Evolutionary conservation across 805 yeast species (phyloP).

Genomic region (Ogataea zsoltii): DNA sequence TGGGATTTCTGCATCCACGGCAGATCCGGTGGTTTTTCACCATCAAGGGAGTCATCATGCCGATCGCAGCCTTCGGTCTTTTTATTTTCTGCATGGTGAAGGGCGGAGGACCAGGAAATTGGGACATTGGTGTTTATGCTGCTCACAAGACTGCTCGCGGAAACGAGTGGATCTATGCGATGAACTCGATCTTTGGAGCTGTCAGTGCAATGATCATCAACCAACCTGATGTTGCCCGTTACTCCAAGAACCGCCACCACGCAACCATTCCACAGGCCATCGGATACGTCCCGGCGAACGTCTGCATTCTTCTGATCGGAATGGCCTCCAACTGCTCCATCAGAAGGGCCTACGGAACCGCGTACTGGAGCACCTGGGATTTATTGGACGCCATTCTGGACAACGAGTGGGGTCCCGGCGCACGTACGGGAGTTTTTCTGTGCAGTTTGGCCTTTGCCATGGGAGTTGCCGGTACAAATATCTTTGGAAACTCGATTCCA

Average conservation of each 20-base stretch:
- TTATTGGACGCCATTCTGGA: slow-evolving; percentile 29
- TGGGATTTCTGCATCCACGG: slow-evolving; percentile 22
- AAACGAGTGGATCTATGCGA: slow-evolving; percentile 21
- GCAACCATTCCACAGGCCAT: slow-evolving; percentile 20
- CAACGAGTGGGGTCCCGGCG: slow-evolving; percentile 30
- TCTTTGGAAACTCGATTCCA: slow-evolving; percentile 30
- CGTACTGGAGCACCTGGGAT: slow-evolving; percentile 35
- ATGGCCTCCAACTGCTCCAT: slow-evolving; percentile 23
- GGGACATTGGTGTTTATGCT: slow-evolving; percentile 14
- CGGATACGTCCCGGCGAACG: slow-evolving; percentile 22
- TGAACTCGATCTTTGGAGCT: slow-evolving; percentile 27
- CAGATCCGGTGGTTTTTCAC: slow-evolving; percentile 22
- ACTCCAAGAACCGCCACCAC: slow-evolving; percentile 19
- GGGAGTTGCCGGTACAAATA: slow-evolving; percentile 34
- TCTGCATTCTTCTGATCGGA: slow-evolving; percentile 19
- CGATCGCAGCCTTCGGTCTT: slow-evolving; percentile 23
- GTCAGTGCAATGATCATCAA: slow-evolving; percentile 31
- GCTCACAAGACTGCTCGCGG: slow-evolving; percentile 10
- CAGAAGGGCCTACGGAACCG: slow-evolving; percentile 22
- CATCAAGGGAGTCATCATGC: slow-evolving; percentile 21
- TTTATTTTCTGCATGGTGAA: slow-evolving; percentile 23
- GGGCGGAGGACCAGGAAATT: slow-evolving; percentile 22
- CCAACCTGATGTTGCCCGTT: slow-evolving; percentile 32
- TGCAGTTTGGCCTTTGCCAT: slow-evolving; percentile 19
- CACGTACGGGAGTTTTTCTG: slow-evolving; percentile 28